These are phyloP conservation scores for Botrytis byssoidea DNA, from an alignment of 2,329 filamentous ascomycete genomes.

Conservation along the genomic window DNA sequence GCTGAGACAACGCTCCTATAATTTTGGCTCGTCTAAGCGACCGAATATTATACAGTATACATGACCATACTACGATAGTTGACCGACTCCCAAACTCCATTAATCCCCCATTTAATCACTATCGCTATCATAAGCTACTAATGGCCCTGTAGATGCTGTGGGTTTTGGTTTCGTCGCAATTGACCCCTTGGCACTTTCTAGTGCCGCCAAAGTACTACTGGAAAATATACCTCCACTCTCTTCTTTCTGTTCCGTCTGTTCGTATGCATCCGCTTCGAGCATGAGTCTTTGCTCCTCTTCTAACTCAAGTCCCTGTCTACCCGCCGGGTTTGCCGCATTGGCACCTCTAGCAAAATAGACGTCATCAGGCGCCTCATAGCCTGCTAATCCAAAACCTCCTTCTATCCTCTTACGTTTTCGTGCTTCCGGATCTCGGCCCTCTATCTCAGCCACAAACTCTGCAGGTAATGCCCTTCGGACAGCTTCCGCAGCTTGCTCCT, in stretches of 20 bases:
- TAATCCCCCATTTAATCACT: conserved; percentile 54
- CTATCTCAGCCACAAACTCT: conserved; percentile 89
- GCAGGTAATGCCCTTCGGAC: conserved; percentile 83
- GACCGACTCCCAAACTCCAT: conserved; percentile 25
- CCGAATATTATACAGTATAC: conserved; percentile 9
- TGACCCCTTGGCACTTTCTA: conserved; percentile 59
- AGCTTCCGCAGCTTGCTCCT: conserved; percentile 95
- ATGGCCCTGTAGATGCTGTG: conserved; percentile 60
- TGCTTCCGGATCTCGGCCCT: conserved; percentile 84
- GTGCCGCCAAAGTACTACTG: conserved; percentile 73
- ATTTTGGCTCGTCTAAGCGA: not conserved
- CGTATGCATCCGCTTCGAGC: conserved; percentile 48
- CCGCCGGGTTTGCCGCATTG: conserved; percentile 60
- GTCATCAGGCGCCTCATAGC: conserved; percentile 88
- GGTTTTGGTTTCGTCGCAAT: conserved; percentile 52
- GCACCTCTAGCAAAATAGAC: conserved; percentile 85
- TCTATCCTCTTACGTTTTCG: conserved; percentile 87
- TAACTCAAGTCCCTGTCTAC: conserved; percentile 59
- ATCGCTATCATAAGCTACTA: conserved; percentile 89
- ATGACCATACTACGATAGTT: not conserved
- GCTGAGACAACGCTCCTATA: not conserved
- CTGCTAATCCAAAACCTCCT: conserved; percentile 73
- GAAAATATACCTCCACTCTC: conserved; percentile 69
- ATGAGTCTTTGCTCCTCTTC: conserved; percentile 61
- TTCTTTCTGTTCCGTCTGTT: conserved; percentile 42